Percentiles rank a stretch among this genome's conserved stretches.
Conservation (phyloP, 805 yeast species). For the Sungouiella thailandica region DNA sequence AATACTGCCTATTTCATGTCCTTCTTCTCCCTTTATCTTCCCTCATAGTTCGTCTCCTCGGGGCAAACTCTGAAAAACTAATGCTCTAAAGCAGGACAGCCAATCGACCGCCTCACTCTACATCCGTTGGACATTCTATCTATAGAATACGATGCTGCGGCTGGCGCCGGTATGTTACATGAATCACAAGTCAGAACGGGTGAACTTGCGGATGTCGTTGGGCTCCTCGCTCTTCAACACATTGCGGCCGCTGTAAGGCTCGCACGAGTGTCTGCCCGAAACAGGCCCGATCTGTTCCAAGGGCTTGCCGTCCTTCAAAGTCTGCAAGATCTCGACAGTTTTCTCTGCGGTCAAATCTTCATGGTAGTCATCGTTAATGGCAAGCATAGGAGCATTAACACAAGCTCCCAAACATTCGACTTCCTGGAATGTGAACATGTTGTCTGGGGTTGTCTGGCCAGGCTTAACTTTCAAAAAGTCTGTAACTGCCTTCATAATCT, state of each 20-base stretch:
- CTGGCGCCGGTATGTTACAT: too few species aligned
- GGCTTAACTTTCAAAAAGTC: conserved; percentile 59
- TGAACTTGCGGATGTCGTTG: conserved; percentile 60
- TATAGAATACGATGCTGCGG: too few species aligned
- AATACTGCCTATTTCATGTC: too few species aligned
- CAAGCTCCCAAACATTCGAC: conserved; percentile 92
- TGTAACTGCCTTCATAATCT: conserved; percentile 66
- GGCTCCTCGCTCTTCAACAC: conserved; percentile 59
- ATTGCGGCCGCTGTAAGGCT: conserved; percentile 69
- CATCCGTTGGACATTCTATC: too few species aligned
- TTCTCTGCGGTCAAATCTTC: conserved; percentile 76
- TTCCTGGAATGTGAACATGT: conserved; percentile 74
- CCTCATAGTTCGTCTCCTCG: too few species aligned
- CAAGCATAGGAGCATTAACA: conserved; percentile 87
- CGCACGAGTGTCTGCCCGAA: conserved; percentile 64
- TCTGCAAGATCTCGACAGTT: conserved; percentile 55
- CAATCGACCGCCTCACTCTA: too few species aligned
- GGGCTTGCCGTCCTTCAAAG: conserved; percentile 57
- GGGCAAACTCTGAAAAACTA: too few species aligned
- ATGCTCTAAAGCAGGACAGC: too few species aligned
- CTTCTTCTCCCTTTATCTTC: too few species aligned
- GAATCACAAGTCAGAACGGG: conserved; percentile 73
- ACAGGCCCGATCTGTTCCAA: conserved; percentile 64
- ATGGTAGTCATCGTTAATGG: conserved; percentile 73
- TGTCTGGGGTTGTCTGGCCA: conserved; percentile 74